Base-by-base conservation (phyloP, 495 filamentous ascomycete species). In the Neurospora sp. region DNA sequence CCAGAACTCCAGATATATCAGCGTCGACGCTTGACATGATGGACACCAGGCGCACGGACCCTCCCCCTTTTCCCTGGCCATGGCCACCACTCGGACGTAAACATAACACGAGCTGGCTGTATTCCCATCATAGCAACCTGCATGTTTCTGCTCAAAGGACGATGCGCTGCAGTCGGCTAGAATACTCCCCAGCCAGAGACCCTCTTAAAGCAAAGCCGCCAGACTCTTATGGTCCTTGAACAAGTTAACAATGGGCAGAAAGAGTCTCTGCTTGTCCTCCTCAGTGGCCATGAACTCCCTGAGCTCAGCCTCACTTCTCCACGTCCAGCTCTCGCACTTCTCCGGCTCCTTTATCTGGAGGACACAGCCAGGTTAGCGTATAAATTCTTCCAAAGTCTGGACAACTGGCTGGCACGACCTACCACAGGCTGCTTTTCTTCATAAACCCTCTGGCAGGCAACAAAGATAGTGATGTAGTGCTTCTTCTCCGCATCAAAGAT, bases 381-480 rank as follows among this genome's bases (percentile, higher is more conserved):
- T 0, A 59, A 1, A 14, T 59, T 12, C 22, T 0, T 59, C 10
- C 48, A 59, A 27, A 59, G 10, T 14, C 5, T 12, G 22, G 22
- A 59, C 48, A 59, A 14, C 22, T 22, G 74, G 20, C 45, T 45
- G 40, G 20, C 5, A 37, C 20, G 16, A 81, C 84, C 73, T 70
- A 91, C 88, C 82, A 83, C 40, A 2, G 89, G 87, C 72, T 86
- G 75, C 38, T 82, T 79, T 2, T 69, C 44, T 27, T 81, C 81
- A 20, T 87, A 84, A 6, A 79, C 75, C 65, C 84, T 76, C 40
- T 65, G 71, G 53, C 85, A 87, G 4, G 75, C 73, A 75, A 92
- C 84, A 73, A 90, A 92, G 17, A 91, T 75, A 2, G 90, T 92
- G 45, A 92, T 83, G 73, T 92, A 92, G 75, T 92, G 90, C 78